Conservation (phyloP, 495 filamentous ascomycete genomes). For the Aspergillus kassunensis region DNA sequence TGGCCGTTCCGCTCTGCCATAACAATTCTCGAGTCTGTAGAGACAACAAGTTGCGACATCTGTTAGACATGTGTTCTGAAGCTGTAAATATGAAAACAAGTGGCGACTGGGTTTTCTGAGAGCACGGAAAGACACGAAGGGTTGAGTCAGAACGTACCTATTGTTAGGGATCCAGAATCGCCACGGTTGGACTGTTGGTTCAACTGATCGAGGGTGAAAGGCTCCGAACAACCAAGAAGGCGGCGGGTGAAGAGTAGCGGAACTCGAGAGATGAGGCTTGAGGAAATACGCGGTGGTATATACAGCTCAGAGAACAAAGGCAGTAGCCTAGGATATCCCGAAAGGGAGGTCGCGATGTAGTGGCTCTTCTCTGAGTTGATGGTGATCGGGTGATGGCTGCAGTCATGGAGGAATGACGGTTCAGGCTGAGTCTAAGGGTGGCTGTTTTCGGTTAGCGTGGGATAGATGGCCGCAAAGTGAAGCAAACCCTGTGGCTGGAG, state of each 20-base stretch:
- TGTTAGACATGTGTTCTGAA: constrained; percentile 34
- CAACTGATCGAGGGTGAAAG: constrained; percentile 39
- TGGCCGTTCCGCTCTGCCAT: constrained; percentile 74
- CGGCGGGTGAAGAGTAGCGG: constrained; percentile 25
- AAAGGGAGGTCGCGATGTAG: constrained; percentile 23
- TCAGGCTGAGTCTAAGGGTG: constrained; percentile 39
- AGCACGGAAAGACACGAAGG: constrained; percentile 22
- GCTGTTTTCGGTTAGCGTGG: constrained; percentile 45
- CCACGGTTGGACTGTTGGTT: constrained; percentile 45
- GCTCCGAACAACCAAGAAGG: constrained; percentile 32
- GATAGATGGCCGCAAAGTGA: constrained; percentile 13
- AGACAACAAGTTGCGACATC: constrained; percentile 27
- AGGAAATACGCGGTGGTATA: constrained; percentile 20
- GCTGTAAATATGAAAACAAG: constrained; percentile 18
- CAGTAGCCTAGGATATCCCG: constrained; percentile 29
- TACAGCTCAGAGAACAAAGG: constrained; percentile 21
- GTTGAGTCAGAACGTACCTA: constrained; percentile 40
- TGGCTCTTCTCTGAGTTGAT: constrained; percentile 20
- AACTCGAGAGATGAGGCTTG: constrained; percentile 13
- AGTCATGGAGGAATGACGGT: constrained; percentile 23
- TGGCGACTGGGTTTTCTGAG: constrained; percentile 19
- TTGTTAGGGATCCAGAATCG: constrained; percentile 47
- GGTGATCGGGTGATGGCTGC: constrained; percentile 26
- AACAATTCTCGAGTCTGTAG: constrained; percentile 63
- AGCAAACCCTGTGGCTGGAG: constrained; percentile 24